A percentile compares a stretch with the other conserved stretches of the same genome.
These are phyloP conservation scores for Penicillium sp. DNA, from an alignment of 2,329 filamentous ascomycete genomes.

Conservation along the genomic window DNA sequence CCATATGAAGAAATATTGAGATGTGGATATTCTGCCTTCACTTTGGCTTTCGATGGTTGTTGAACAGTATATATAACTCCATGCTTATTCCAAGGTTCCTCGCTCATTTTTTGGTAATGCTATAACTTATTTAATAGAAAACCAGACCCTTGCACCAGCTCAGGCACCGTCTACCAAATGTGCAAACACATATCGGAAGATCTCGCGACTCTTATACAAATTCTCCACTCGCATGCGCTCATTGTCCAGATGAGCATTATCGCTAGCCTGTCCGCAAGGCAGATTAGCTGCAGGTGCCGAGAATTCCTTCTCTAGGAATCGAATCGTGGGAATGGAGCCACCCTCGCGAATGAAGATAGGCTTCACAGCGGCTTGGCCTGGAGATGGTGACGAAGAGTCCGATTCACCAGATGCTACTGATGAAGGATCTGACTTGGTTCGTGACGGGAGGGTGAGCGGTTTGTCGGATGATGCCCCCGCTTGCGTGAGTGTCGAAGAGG, in stretches of 20 bases:
- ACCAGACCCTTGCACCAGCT: slow-evolving; percentile 2
- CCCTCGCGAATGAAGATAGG: slow-evolving; percentile 94
- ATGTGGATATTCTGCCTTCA: too few species aligned
- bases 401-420: neutral
- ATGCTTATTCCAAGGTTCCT: too few species aligned
- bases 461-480: slow-evolving; percentile 15
- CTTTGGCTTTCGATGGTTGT: too few species aligned
- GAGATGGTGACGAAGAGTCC: slow-evolving; percentile 1
- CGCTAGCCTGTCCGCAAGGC: slow-evolving; percentile 90
- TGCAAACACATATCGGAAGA: slow-evolving; percentile 79
- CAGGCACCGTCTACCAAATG: slow-evolving; percentile 47
- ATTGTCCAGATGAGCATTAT: slow-evolving; percentile 90
- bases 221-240: slow-evolving; percentile 86
- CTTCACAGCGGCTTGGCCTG: slow-evolving; percentile 14
- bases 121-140: neutral
- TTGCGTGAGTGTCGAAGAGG: slow-evolving; percentile 38
- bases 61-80: too few species aligned
- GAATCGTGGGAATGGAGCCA: slow-evolving; percentile 87
- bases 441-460: slow-evolving; percentile 8
- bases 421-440: slow-evolving; percentile 7
- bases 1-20: too few species aligned
- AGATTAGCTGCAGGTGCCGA: slow-evolving; percentile 83
- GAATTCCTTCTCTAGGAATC: slow-evolving; percentile 93
- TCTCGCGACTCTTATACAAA: slow-evolving; percentile 82
- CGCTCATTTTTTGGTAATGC: too few species aligned